A percentile compares a stretch with the other conserved stretches of the same genome.
Conservation (phyloP, 345 rosid species). For the Eucalyptus victrix region DNA sequence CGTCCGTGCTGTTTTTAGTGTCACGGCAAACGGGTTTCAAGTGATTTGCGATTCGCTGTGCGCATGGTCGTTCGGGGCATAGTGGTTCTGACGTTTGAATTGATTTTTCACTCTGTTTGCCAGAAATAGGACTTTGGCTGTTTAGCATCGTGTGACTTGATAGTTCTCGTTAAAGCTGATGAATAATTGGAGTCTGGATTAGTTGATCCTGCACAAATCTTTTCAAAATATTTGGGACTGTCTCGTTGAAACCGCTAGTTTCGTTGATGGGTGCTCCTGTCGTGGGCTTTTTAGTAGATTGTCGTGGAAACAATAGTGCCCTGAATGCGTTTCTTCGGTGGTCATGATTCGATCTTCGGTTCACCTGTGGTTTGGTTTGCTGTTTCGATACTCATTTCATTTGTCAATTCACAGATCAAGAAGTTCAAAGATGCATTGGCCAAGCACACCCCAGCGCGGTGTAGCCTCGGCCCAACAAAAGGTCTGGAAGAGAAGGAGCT, state of each 20-base stretch:
- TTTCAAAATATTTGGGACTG: accelerated
- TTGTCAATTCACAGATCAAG: slow-evolving; percentile 45
- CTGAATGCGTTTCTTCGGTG: neutral
- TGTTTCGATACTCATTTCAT: neutral
- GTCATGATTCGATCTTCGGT: neutral
- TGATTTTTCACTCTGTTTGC: neutral
- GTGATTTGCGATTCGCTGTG: neutral
- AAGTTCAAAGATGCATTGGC: slow-evolving; percentile 88
- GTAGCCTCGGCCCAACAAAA: slow-evolving; percentile 72
- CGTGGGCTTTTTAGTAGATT: neutral
- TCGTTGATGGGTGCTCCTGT: neutral
- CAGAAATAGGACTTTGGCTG: neutral
- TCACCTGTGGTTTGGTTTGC: neutral
- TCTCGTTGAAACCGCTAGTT: neutral
- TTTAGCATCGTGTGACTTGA: accelerated
- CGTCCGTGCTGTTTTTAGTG: neutral
- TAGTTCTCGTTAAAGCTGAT: neutral
- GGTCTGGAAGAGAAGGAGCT: slow-evolving; percentile 95
- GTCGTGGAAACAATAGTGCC: neutral
- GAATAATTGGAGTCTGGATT: neutral
- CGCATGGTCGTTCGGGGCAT: neutral
- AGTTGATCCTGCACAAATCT: neutral
- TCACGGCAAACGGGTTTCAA: neutral
- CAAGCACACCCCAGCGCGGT: slow-evolving; percentile 65
- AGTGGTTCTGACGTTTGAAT: neutral